phyloP scores from a whole-genome alignment of 257 asterid genomes.

The Cinchona pubescens region DNA sequence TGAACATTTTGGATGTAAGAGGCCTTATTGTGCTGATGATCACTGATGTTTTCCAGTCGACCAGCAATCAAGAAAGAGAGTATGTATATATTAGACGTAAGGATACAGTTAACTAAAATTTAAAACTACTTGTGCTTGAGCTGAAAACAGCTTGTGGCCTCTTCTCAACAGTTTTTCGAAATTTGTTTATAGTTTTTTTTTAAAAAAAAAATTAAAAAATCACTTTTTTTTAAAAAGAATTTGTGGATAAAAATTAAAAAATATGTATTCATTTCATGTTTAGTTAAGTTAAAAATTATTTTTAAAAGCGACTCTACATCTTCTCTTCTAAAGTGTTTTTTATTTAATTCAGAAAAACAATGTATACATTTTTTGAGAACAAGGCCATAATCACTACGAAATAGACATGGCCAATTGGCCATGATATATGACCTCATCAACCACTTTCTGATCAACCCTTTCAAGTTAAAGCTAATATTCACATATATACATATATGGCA shows the following conservation, averaged over 20 bases:
- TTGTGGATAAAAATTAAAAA: too few relatives aligned
- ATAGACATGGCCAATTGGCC: not conserved
- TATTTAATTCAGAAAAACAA: too few relatives aligned
- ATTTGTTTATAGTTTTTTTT: too few relatives aligned
- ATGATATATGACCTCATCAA: not conserved
- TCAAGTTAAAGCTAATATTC: not conserved
- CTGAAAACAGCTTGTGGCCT: not conserved
- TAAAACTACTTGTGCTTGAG: not conserved
- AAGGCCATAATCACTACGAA: not conserved
- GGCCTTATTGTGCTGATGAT: not conserved
- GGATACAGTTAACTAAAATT: too few relatives aligned
- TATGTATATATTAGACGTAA: not conserved
- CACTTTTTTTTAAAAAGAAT: too few relatives aligned
- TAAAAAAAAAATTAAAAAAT: too few relatives aligned
- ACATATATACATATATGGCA: not conserved
- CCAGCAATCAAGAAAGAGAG: not conserved
- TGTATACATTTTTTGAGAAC: too few relatives aligned
- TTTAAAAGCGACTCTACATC: too few relatives aligned
- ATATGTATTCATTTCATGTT: too few relatives aligned
- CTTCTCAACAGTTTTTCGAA: too few relatives aligned
- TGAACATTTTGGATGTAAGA: not conserved
- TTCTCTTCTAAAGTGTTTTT: too few relatives aligned
- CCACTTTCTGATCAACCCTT: not conserved
- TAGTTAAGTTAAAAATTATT: too few relatives aligned
- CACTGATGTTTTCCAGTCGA: conserved; percentile 4